Base-by-base conservation (phyloP, 345 rosid genomes). In the Nasturtium officinale region DNA sequence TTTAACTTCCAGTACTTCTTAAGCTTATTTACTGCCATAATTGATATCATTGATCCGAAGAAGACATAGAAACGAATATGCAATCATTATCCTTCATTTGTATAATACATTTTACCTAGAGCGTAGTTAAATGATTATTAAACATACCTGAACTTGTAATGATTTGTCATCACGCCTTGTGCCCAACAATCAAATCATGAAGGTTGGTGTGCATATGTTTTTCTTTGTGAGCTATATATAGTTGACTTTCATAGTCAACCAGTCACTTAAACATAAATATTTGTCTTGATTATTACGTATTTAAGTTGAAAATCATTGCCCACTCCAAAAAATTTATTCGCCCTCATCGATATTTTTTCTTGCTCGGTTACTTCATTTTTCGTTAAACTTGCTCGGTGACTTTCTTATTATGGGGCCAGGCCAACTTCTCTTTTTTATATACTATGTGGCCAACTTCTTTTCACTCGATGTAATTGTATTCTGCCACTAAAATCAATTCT, bases 21-120 rank as follows among this genome's bases (percentile, higher is more conserved):
- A 76, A 58, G 73, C 87, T 73, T 74, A 78, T 80, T 80, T 76
- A 82, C 72, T 64, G 69, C 64, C 63, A 89, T 83, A 82, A 85
- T 82, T 83, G 82, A 78, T 48, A 81, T 84, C 77, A 83, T 76
- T 69, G 81, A 78, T 75, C 51, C 57, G 88, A 87, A 83, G 88
- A 83, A 73, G 85, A 86, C 86, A 84, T 67, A 71, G 74, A 82
- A 86, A 87, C 90, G 89, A 85, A 82, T 81, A 81, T 11, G 80
- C 53, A 84, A 86, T 87, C 77, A 86, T 85, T 18, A 23, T 75
- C 52, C 37, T 59, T 61, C 47, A 74, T 58, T 68, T 61, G 9
- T 17, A 45, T 20, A 23, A 1, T 51, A 13, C 2, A 50, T 69
- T 28, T 66, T 69, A 5, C 23, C 43, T 74, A 63, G 25, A 73